Base-by-base conservation (phyloP, 179 eudicot species). In the Sideroxylon spinosum region DNA sequence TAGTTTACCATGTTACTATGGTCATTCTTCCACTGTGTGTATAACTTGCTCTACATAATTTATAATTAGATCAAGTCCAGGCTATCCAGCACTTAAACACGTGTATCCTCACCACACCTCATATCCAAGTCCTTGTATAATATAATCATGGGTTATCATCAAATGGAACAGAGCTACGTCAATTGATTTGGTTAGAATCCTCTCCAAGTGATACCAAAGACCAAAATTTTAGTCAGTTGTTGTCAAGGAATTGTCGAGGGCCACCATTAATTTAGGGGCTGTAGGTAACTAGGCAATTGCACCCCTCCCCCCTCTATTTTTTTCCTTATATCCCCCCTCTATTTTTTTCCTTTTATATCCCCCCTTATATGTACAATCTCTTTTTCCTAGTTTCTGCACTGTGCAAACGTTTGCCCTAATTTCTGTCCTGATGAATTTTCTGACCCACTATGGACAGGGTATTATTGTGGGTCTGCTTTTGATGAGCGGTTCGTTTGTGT, bases 401-500 rank as follows among this genome's bases (percentile, higher is more conserved):
- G 44, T 37, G 44, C 44, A 37, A 37, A 37, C 44, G 44, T 37
- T 37, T 37, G 44, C 44, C 44, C 44, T 37, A 37, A 28, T 23
- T 22, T 16, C 17, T 61, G 19, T 52, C 12, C 65, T 78, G 64
- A 78, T 63, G 44, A 37, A 68, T 48, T 70, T 29, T 71, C 32
- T 26, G 19, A 50, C 14, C 23, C 66, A 60, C 37, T 48, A 60
- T 49, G 32, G 11, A 77, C 86, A 95, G 99, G 91, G 89, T 14
- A 86, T 93, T 53, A 85, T 89, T 80, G 49, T 95, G 81, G 87
- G 87, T 55, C 67, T 95, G 82, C 82, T 93, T 80, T 74, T 91
- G 56, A 73, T 84, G 20, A 91, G 97, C 73, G 89, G 98, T 46
- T 93, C 97, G 25, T 70, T 90, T 73, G 78, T 95, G 56, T 85